Evolutionary conservation across 139 green algal genomes (phyloP), one percentile per base, ranked within the genome.

Genomic region (Penium margaritaceum): DNA sequence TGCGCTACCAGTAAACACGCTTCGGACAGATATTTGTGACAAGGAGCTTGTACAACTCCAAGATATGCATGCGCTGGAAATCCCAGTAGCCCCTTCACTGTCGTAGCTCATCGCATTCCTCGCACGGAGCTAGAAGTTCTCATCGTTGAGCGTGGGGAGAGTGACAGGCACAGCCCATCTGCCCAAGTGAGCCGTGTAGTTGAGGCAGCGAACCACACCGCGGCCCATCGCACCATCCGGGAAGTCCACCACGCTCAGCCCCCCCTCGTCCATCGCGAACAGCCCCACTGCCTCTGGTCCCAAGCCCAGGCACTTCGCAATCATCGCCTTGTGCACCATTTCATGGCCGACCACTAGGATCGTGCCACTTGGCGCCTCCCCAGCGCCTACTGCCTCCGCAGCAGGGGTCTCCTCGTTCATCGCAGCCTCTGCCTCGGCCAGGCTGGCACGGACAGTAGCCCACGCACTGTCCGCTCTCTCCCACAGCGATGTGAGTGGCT

Each of bases 221-320:
- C 35, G 0, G 44, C 72, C 12, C 51, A 60, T 24, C 41, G 53
- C 27, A 6, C 75, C 84, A 46, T 87, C 84, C 9, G 87, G 87
- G 63, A 90, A 90, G 33, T 90, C 87, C 1, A 91, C 79, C 1
- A 91, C 78, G n/a, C 81, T 90, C 21, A 91, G 71, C 21, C 87
- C 79, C 35, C 85, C 87, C 44, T 73, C 29, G 30, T 81, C 51
- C 6, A 81, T 30, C 32, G 76, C 47, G 47, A 80, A 81, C 29
- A 19, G 34, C n/a, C 39, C 57, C 33, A 81, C 15, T 30, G 27
- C 35, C 29, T 61, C 57, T 2, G 33, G 46, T 12, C 36, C 27
- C 29, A 81, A 30, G 15, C 38, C 33, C 37, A 81, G 51, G 51
- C 75, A 81, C 15, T 71, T 62, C 17, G 30, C 69, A 32, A 81